Percentiles rank a stretch among this genome's conserved stretches.
Conservation (phyloP, 345 rosid genomes). For the Murraya paniculata region DNA sequence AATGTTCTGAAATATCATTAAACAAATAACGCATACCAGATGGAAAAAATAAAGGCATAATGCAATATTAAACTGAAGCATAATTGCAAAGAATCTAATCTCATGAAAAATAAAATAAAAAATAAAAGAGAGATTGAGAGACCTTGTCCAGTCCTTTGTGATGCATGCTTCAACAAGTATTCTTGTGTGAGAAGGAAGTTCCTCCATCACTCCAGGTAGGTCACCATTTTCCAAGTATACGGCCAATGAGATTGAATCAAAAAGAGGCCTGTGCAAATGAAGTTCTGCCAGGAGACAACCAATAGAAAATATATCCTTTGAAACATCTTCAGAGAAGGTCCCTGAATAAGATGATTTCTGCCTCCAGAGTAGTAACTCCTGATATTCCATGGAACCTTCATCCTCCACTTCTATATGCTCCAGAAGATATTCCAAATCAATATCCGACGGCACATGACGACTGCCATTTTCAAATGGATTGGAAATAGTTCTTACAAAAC, state of each 20-base stretch:
- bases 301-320: conserved; percentile 72
- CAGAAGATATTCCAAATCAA: conserved; percentile 63
- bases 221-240: conserved; percentile 45
- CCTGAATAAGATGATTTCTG: conserved; percentile 40
- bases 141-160: conserved; percentile 71
- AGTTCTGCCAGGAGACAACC: conserved; percentile 90
- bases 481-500: conserved; percentile 24
- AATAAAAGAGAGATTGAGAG: conserved; percentile 1
- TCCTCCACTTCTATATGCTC: conserved; percentile 57
- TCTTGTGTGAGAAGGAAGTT: conserved; percentile 74
- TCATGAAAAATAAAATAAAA: neutral
- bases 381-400: conserved; percentile 56
- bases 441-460: conserved; percentile 29
- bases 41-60: neutral
- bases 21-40: neutral
- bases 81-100: conserved; percentile 1
- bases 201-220: conserved; percentile 54
- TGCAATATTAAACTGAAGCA: conserved; percentile 8
- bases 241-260: conserved; percentile 62
- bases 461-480: conserved; percentile 34
- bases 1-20: neutral
- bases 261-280: conserved; percentile 67
- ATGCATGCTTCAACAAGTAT: conserved; percentile 75
- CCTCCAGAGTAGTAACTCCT: conserved; percentile 71
- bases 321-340: conserved; percentile 38